Conservation (phyloP, 306 rosid species). For the Cucumis melo region DNA sequence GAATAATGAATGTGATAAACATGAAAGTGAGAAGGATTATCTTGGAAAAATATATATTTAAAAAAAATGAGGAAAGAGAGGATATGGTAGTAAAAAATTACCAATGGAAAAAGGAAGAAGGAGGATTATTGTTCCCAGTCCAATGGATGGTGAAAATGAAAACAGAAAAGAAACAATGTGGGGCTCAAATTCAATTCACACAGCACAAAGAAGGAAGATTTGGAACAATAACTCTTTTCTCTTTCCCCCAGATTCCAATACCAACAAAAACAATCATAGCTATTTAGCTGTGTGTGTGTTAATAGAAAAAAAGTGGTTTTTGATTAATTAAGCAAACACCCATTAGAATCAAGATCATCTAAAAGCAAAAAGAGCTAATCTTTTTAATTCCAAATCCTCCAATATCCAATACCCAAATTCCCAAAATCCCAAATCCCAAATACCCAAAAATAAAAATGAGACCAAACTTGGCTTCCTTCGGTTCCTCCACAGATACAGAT, state of each 20-base stretch:
- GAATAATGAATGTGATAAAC: neutral
- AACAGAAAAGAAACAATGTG: neutral
- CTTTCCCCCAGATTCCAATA: neutral
- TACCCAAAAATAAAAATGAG: constrained; percentile 10
- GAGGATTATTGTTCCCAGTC: neutral
- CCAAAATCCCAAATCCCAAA: neutral
- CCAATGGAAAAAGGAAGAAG: neutral
- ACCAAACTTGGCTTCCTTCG: constrained; percentile 13
- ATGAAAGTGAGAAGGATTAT: neutral
- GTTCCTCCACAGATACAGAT: constrained; percentile 13
- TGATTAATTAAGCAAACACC: neutral
- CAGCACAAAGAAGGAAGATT: neutral
- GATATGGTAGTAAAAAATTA: neutral
- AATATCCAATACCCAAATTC: neutral
- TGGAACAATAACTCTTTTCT: neutral
- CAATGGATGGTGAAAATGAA: neutral
- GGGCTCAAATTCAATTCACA: neutral
- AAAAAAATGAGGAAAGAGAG: neutral
- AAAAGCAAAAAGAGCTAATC: neutral
- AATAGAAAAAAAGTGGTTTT: neutral
- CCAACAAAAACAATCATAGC: neutral
- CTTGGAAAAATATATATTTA: neutral
- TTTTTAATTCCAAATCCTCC: neutral
- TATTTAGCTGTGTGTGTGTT: neutral
- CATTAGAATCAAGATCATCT: neutral